Conservation (phyloP, 2,329 filamentous ascomycete genomes). For the Penicillium freii region DNA sequence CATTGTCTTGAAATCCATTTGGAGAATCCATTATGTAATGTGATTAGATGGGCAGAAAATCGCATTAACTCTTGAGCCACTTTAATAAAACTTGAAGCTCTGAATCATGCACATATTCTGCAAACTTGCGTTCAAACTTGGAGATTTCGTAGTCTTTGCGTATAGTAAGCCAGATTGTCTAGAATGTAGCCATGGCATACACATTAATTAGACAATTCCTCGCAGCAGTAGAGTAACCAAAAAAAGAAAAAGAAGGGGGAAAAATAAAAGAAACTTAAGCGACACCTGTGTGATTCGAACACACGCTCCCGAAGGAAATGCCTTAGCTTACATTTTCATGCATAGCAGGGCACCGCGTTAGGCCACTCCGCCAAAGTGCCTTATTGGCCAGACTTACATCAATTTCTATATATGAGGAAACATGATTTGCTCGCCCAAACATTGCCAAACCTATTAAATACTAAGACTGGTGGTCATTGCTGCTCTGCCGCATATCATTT, state of each 20-base stretch:
- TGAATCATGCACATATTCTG: constrained; percentile 9
- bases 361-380: background rate
- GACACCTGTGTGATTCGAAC: constrained; percentile 2
- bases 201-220: background rate
- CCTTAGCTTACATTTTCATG: background rate
- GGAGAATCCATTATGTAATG: background rate
- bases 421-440: no score
- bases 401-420: no score
- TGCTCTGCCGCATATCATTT: no score
- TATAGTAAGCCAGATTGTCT: background rate
- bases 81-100: constrained; percentile 11
- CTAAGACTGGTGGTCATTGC: no score
- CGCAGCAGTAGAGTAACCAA: background rate
- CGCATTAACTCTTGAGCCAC: constrained; percentile 21
- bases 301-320: background rate
- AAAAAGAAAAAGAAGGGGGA: background rate
- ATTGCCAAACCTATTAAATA: no score
- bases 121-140: constrained; percentile 19
- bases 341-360: no score
- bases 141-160: constrained; percentile 6
- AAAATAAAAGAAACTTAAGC: background rate
- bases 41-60: constrained; percentile 13
- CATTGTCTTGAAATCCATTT: background rate
- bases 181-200: background rate
- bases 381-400: background rate